Base-by-base conservation (phyloP, 768 basidiomycete genomes). In the Neoboletus magnificus region DNA sequence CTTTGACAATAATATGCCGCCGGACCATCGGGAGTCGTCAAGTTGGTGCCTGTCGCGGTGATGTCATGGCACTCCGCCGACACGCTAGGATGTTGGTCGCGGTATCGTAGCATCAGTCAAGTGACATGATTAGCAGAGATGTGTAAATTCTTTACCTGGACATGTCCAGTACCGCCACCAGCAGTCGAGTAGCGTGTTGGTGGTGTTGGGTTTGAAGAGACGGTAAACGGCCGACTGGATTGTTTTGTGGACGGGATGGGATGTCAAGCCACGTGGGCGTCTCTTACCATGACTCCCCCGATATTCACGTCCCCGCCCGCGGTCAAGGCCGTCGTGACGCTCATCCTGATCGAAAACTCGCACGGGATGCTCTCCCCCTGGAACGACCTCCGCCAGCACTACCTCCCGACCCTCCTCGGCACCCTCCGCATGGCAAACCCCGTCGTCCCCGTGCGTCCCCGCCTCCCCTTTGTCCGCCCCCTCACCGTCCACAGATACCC, bases 321-420 rank as follows among this genome's bases (percentile, higher is more conserved):
- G 1, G 56, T 54, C 8, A 62, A 55, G 37, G 68, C 68, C 1
- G 60, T 69, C 53, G 58, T 69, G 46, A 71, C 75, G n/a, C 73
- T 82, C 48, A 62, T 83, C 56, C 71, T 85, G 55, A 74, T 84
- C 58, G 83, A 85, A 70, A 83, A 84, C 61, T 83, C 83, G 0
- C 70, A 72, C 33, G 65, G 67, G 1, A 79, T 82, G 73, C 65
- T 68, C 25, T 20, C 57, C 7, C 68, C 75, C 23, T 84, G 83
- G 83, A 61, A 73, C 59, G 74, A 79, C 66, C 76, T 84, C 33
- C 71, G 76, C 57, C 75, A 78, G 62, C 75, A 72, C 23, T 78
- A 77, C 64, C 71, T 83, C 22, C 70, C 65, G 20, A 72, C 65
- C 10, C 68, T 84, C 40, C 71, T 80, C 49, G 71, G 75, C 40